Evolutionary conservation across 345 rosid species (phyloP).

Genomic region (Aegle marmelos): DNA sequence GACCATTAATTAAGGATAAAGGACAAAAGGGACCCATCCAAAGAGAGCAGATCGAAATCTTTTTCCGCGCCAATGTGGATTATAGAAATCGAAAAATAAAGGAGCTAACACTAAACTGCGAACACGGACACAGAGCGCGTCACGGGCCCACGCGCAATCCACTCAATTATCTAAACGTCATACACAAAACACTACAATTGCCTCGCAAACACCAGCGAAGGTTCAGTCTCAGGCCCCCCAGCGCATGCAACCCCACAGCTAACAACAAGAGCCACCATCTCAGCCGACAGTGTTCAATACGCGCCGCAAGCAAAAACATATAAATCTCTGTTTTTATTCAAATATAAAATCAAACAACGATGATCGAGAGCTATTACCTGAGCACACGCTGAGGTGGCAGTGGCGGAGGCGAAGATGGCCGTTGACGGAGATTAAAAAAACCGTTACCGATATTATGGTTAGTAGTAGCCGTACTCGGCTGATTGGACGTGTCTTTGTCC

Average conservation of each 20-base stretch:
- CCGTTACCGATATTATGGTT: constrained; percentile 20
- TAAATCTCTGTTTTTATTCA: neutral
- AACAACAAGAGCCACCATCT: neutral
- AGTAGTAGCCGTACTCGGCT: constrained; percentile 17
- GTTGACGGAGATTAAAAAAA: constrained; percentile 54
- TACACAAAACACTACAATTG: neutral
- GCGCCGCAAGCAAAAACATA: neutral
- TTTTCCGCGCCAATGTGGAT: constrained; percentile 17
- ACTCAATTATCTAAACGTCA: neutral
- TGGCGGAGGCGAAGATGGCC: constrained; percentile 42
- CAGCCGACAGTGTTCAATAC: neutral
- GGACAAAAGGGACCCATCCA: neutral
- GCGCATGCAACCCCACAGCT: neutral
- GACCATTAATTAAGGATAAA: neutral
- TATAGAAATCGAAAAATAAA: neutral
- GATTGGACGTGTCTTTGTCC: constrained; percentile 32
- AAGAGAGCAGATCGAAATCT: neutral
- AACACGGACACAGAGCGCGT: constrained; percentile 6
- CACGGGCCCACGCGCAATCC: constrained; percentile 12
- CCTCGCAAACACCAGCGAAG: neutral
- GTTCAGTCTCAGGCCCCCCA: neutral
- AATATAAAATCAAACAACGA: neutral
- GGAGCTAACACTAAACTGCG: neutral
- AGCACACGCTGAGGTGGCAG: constrained; percentile 52
- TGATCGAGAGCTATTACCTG: constrained; percentile 35